Evolutionary conservation across 2,329 filamentous ascomycete genomes (phyloP).

Genomic region (Cladosporium sphaerospermum): DNA sequence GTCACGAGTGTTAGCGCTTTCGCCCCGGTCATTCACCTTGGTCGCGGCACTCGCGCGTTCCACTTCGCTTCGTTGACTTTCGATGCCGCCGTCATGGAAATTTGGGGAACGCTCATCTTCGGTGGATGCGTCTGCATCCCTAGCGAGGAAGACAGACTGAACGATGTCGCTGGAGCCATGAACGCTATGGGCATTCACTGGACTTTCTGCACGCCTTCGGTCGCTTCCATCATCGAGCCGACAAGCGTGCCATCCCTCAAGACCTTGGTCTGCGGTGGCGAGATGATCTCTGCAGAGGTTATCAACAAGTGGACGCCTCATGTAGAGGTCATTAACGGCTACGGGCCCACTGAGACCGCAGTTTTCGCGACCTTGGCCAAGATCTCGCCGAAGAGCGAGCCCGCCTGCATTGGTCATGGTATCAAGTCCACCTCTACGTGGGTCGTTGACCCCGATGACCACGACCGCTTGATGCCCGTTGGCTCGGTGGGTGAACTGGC

Average conservation of each 20-base stretch:
- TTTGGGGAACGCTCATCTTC: conserved; percentile 33
- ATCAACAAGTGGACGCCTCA: conserved; percentile 16
- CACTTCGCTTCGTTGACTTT: conserved; percentile 15
- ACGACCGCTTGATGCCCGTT: conserved; percentile 13
- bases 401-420: conserved; percentile 11
- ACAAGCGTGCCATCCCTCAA: conserved; percentile 35
- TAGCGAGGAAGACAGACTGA: conserved; percentile 39
- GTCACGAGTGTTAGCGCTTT: conserved; percentile 2
- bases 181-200: conserved; percentile 35
- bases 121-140: conserved; percentile 46
- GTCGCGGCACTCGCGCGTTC: conserved; percentile 10
- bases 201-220: conserved; percentile 41
- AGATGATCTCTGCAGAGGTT: conserved; percentile 18
- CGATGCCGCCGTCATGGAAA: conserved; percentile 30
- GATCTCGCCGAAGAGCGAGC: conserved; percentile 2
- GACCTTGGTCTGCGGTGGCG: conserved; percentile 31
- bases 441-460: conserved; percentile 16
- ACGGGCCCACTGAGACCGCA: conserved; percentile 18
- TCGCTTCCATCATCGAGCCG: conserved; percentile 35
- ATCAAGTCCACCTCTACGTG: conserved; percentile 9
- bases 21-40: not conserved
- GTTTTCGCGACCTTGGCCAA: conserved; percentile 11
- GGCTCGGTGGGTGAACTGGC: conserved; percentile 15
- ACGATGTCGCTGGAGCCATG: conserved; percentile 41
- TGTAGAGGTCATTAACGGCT: conserved; percentile 17